Conservation (phyloP, 768 basidiomycete species). For the Dentipellis sp. region DNA sequence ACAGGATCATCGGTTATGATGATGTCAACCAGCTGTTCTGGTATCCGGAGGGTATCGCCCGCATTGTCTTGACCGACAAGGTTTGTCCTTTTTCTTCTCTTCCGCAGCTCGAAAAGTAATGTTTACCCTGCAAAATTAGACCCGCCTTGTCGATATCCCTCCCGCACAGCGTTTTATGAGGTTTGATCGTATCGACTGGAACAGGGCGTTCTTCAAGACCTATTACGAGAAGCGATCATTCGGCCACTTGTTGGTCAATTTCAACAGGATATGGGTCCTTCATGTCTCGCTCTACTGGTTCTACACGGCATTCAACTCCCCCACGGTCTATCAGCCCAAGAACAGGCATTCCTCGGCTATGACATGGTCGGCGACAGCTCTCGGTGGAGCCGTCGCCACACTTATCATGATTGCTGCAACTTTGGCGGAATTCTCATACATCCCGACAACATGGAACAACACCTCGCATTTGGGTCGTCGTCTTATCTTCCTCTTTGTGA, state of each 20-base stretch:
- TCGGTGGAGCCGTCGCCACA: constrained; percentile 94
- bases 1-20: constrained; percentile 94
- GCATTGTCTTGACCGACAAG: constrained; percentile 85
- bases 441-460: constrained; percentile 98
- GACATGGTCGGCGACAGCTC: constrained; percentile 87
- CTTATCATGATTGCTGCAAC: constrained; percentile 95
- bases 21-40: constrained; percentile 99
- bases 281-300: constrained; percentile 94
- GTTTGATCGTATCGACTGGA: constrained; percentile 96
- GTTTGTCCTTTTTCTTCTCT: constrained; percentile 26
- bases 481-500: constrained; percentile 80
- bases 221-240: constrained; percentile 97
- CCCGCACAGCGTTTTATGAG: constrained; percentile 93
- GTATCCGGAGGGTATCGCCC: constrained; percentile 97
- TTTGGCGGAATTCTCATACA: constrained; percentile 91
- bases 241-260: constrained; percentile 96
- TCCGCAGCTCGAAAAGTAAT: neutral
- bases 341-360: constrained; percentile 62
- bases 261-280: constrained; percentile 99
- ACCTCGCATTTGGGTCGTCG: constrained; percentile 92
- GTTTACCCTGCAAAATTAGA: constrained; percentile 33
- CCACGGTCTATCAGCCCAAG: constrained; percentile 56
- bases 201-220: constrained; percentile 95
- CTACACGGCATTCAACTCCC: constrained; percentile 93
- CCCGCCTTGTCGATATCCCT: constrained; percentile 83